A percentile compares a stretch with the other conserved stretches of the same genome.
phyloP scores from a whole-genome alignment of 768 basidiomycete genomes.

The Leccinum disarticulatum region DNA sequence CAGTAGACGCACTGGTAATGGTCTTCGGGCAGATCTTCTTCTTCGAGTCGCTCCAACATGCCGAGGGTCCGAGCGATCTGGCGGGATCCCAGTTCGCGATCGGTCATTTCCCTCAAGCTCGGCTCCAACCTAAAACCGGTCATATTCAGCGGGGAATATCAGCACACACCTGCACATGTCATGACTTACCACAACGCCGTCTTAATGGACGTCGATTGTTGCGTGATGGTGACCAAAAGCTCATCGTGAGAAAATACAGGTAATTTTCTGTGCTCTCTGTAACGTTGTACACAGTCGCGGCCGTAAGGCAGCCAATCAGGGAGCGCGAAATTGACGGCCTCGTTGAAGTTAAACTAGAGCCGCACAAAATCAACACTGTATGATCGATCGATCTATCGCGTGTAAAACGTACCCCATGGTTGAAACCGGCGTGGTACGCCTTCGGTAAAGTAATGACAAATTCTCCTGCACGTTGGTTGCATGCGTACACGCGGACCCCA shows the following conservation, averaged over 20 bases:
- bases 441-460: conserved; percentile 98
- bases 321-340: conserved; percentile 97
- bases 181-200: conserved; percentile 84
- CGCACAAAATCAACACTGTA: conserved; percentile 26
- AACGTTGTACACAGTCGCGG: conserved; percentile 84
- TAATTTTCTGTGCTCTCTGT: conserved; percentile 86
- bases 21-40: conserved; percentile 84
- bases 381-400: conserved; percentile 27
- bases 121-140: conserved; percentile 67
- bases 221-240: conserved; percentile 94
- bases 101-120: conserved; percentile 84
- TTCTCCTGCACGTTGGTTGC: conserved; percentile 96
- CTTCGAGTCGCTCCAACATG: conserved; percentile 69
- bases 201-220: conserved; percentile 88
- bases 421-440: conserved; percentile 97
- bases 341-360: conserved; percentile 91
- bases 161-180: conserved; percentile 11
- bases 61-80: conserved; percentile 55
- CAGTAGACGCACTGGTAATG: conserved; percentile 94
- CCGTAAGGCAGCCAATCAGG: conserved; percentile 93
- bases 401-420: conserved; percentile 81
- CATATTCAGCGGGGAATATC: conserved; percentile 22
- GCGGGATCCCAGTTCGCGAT: conserved; percentile 75
- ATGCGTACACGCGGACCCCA: conserved; percentile 89
- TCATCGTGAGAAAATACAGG: conserved; percentile 99